phyloP scores from a whole-genome alignment of 1,284 basidiomycete genomes.

The Peniophora sp. region DNA sequence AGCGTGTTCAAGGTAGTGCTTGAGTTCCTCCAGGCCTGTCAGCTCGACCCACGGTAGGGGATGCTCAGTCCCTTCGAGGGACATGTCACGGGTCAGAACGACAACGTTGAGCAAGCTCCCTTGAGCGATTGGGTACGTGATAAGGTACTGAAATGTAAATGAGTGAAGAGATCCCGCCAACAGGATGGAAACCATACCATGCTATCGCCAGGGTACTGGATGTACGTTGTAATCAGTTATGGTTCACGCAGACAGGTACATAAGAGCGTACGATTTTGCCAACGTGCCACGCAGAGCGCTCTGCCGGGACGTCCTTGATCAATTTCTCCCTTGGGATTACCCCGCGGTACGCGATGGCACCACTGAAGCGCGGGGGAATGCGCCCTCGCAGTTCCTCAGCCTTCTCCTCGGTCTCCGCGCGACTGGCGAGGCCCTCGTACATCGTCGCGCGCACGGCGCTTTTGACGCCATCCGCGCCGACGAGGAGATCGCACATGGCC shows the following conservation, averaged over 20 bases:
- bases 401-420: constrained; percentile 2
- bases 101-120: neutral
- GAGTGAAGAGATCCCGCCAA: too few relatives aligned
- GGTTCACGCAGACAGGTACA: neutral
- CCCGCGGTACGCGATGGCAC: neutral
- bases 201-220: neutral
- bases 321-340: neutral
- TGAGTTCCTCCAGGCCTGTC: too few relatives aligned
- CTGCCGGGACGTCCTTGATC: neutral
- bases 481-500: constrained; percentile 32
- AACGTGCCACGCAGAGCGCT: neutral
- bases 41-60: too few relatives aligned
- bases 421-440: constrained; percentile 8
- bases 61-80: too few relatives aligned
- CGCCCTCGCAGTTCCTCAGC: neutral
- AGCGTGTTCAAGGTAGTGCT: too few relatives aligned
- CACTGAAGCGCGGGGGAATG: neutral
- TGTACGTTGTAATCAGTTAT: neutral
- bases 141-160: neutral
- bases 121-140: neutral
- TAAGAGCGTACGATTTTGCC: neutral
- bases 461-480: constrained; percentile 41
- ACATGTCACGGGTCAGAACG: neutral
- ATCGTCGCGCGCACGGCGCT: constrained; percentile 34
- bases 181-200: neutral